A percentile compares a stretch with the other conserved stretches of the same genome.
These are phyloP conservation scores for Pythium dissotocum DNA, from an alignment of 352 stramenopile genomes.

Conservation along the genomic window DNA sequence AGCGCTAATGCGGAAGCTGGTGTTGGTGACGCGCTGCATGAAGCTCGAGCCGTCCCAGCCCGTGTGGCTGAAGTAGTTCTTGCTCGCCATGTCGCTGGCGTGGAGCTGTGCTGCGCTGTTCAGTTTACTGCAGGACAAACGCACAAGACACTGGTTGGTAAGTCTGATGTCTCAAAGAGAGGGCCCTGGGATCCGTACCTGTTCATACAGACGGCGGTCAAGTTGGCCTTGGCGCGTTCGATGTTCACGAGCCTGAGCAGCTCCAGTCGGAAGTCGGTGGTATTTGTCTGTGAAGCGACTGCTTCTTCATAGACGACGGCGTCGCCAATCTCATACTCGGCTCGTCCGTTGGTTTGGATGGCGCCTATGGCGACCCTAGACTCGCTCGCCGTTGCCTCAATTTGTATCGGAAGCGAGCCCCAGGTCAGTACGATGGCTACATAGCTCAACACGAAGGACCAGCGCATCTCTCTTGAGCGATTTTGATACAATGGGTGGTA, in stretches of 20 bases:
- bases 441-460: no score
- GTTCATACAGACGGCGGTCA: conserved; percentile 3
- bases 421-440: no score
- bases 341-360: no score
- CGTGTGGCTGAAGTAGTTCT: conserved; percentile 10
- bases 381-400: no score
- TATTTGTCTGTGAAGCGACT: no score
- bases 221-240: conserved; percentile 4
- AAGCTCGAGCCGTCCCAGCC: conserved; percentile 1
- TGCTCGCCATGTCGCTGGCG: conserved; percentile 11
- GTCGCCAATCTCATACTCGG: no score
- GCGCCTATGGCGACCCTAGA: no score
- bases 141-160: no score
- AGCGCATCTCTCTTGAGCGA: no score
- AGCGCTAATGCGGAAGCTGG: neutral
- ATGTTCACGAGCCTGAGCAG: conserved; percentile 8
- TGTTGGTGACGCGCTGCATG: neutral
- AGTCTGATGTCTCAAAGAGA: no score
- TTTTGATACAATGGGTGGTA: neutral
- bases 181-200: neutral
- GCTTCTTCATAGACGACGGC: no score
- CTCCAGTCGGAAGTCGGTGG: neutral
- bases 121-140: conserved; percentile 9
- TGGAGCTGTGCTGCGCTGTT: conserved; percentile 8
- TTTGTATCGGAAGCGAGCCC: no score